Base-by-base conservation (phyloP, 805 yeast species). In the Metschnikowia peoriensis region DNA sequence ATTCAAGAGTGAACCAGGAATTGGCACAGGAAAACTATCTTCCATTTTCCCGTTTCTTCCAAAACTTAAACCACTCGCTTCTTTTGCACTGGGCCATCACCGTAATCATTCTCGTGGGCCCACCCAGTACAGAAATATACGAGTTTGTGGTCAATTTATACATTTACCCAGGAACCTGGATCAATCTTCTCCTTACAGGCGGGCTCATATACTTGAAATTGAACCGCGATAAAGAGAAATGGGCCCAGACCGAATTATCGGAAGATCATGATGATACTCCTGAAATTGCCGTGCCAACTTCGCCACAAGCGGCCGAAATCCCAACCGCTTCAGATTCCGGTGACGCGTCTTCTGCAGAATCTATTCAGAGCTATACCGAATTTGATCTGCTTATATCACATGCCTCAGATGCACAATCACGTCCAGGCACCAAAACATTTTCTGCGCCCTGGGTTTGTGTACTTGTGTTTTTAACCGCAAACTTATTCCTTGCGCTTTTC, bases 71-170 rank as follows among this genome's bases (percentile, higher is more conserved):
- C 44, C 68, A 77, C 49, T 80, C 85, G 0, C 69, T 84, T 34
- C 40, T 72, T 2, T 64, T 83, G 38, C 88, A 84, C 61, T 82
- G 86, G 81, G 55, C 73, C 22, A 72, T 84, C 51, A 80, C 86
- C 0, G 80, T 80, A 3, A 43, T 81, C 2, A 79, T 83, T 1
- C 67, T 84, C 28, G 66, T 82, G 4, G 71, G 76, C 0, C 88
- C 88, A 2, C 88, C 88, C 7, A 79, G 85, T 16, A 78, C 85
- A 6, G 84, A 82, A 45, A 83, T 84, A 28, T 84, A 83, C 65
- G 84, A 83, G 61, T 80, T 84, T 56, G 78, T 84, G 12, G 81
- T 84, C 46, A 85, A 84, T 57, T 66, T 83, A 55, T 81, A 82
- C 63, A 78, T 86, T 2, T 84, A 84, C 51, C 88, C 89, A 1